These are phyloP conservation scores for Apiospora koreana DNA, from an alignment of 2,329 filamentous ascomycete species.

Conservation along the genomic window DNA sequence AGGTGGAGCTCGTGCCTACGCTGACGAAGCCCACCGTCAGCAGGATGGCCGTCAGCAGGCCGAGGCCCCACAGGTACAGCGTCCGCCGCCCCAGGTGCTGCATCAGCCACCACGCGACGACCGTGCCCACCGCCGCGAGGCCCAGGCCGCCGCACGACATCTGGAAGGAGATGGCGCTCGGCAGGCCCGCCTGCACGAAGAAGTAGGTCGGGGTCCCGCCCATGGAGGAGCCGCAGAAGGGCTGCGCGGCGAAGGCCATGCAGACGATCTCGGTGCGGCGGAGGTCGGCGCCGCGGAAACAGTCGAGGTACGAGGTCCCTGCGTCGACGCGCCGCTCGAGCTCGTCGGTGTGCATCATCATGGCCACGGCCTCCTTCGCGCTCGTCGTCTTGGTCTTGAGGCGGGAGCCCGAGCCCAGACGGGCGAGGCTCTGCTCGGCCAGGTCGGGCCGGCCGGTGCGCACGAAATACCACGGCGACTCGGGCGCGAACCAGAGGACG, in stretches of 20 bases:
- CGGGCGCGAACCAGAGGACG: conserved; percentile 14
- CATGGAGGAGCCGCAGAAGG: conserved; percentile 21
- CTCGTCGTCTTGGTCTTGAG: conserved; percentile 18
- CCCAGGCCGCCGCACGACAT: conserved; percentile 32
- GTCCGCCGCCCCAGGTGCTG: conserved; percentile 35
- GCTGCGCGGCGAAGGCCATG: conserved; percentile 26
- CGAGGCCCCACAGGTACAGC: conserved; percentile 35
- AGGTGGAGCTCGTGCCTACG: conserved; percentile 13
- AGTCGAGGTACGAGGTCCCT: conserved; percentile 37
- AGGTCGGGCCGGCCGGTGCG: conserved; percentile 25
- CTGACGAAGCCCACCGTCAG: conserved; percentile 36
- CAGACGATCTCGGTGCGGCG: conserved; percentile 33
- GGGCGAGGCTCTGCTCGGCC: conserved; percentile 30
- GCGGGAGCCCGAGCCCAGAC: conserved; percentile 24
- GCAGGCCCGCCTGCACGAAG: conserved; percentile 29
- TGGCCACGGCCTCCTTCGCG: conserved; percentile 35
- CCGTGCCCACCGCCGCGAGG: conserved; percentile 37
- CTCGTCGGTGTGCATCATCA: conserved; percentile 42
- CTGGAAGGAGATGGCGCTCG: conserved; percentile 21
- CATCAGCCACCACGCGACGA: conserved; percentile 36
- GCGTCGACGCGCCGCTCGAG: conserved; percentile 30
- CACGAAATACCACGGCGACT: conserved; percentile 17
- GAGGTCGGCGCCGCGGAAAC: conserved; percentile 38
- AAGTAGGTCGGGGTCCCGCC: conserved; percentile 33
- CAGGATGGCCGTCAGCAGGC: conserved; percentile 33